Evolutionary conservation across 306 rosid genomes (phyloP).

Genomic region (Dryas octopetala): DNA sequence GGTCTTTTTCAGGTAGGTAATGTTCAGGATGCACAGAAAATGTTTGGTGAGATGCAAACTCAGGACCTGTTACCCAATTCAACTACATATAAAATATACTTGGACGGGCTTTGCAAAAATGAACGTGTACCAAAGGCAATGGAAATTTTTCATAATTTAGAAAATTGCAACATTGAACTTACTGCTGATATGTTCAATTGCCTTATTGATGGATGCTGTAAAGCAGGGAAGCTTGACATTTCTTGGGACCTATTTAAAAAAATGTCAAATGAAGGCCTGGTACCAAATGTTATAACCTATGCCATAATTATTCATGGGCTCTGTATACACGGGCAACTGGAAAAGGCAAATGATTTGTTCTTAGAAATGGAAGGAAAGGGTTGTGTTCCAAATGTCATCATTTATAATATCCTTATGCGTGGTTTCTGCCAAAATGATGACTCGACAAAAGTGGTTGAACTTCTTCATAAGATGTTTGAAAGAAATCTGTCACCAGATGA

Average conservation of each 20-base stretch:
- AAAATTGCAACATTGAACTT: slow-evolving; percentile 21
- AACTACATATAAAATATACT: slow-evolving; percentile 23
- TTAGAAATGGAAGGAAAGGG: slow-evolving; percentile 39
- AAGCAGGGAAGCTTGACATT: slow-evolving; percentile 32
- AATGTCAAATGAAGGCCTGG: slow-evolving; percentile 25
- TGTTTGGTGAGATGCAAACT: slow-evolving; percentile 36
- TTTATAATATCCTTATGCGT: slow-evolving; percentile 38
- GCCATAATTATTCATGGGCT: slow-evolving; percentile 42
- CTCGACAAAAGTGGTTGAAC: slow-evolving; percentile 37
- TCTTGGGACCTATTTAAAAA: slow-evolving; percentile 37
- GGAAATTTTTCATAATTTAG: slow-evolving; percentile 33
- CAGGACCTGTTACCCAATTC: slow-evolving; percentile 26
- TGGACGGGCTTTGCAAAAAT: slow-evolving; percentile 49
- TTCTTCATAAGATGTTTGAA: slow-evolving; percentile 43
- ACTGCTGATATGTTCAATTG: slow-evolving; percentile 16
- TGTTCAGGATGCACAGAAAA: slow-evolving; percentile 35
- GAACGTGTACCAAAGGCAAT: slow-evolving; percentile 33
- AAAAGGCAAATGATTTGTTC: slow-evolving; percentile 43
- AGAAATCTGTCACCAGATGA: slow-evolving; percentile 39
- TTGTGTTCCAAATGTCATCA: slow-evolving; percentile 36
- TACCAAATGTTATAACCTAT: slow-evolving; percentile 34
- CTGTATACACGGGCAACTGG: slow-evolving; percentile 37
- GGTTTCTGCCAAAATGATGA: slow-evolving; percentile 40
- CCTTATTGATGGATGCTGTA: slow-evolving; percentile 36
- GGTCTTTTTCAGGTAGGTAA: slow-evolving; percentile 39